Evolutionary conservation across 768 basidiomycete species (phyloP).

Genomic region (Tephrocybe sp.): DNA sequence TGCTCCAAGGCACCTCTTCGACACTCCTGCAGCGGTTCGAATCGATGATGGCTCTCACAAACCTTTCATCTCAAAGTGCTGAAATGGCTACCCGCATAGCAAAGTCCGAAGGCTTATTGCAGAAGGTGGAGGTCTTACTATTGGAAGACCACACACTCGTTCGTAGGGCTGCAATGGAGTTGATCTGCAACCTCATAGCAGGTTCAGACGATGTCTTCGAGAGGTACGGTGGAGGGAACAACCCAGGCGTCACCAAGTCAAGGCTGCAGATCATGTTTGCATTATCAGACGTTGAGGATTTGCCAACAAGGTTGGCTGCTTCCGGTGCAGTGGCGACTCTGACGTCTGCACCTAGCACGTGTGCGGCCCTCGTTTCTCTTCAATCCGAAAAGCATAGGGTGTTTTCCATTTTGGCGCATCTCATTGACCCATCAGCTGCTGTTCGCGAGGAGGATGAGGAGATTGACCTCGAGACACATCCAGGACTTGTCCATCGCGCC

Average conservation of each 20-base stretch:
- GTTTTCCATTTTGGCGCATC: constrained; percentile 61
- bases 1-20: constrained; percentile 68
- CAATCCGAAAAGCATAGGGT: constrained; percentile 64
- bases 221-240: constrained; percentile 54
- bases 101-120: constrained; percentile 53
- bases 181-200: constrained; percentile 86
- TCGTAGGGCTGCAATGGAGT: constrained; percentile 84
- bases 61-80: constrained; percentile 77
- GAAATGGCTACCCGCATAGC: constrained; percentile 68
- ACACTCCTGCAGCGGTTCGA: constrained; percentile 87
- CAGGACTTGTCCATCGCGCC: constrained; percentile 75
- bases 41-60: constrained; percentile 93
- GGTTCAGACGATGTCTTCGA: constrained; percentile 76
- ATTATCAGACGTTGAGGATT: constrained; percentile 82
- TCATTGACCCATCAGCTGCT: constrained; percentile 57
- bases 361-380: constrained; percentile 57
- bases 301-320: constrained; percentile 84
- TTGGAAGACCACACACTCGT: constrained; percentile 82
- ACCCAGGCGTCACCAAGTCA: constrained; percentile 38
- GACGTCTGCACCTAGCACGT: constrained; percentile 58
- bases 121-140: constrained; percentile 68
- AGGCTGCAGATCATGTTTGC: constrained; percentile 83
- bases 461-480: constrained; percentile 34
- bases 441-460: constrained; percentile 28
- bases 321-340: constrained; percentile 87